Base-by-base conservation (phyloP, 805 yeast species). In the Zygosaccharomyces rouxii region DNA sequence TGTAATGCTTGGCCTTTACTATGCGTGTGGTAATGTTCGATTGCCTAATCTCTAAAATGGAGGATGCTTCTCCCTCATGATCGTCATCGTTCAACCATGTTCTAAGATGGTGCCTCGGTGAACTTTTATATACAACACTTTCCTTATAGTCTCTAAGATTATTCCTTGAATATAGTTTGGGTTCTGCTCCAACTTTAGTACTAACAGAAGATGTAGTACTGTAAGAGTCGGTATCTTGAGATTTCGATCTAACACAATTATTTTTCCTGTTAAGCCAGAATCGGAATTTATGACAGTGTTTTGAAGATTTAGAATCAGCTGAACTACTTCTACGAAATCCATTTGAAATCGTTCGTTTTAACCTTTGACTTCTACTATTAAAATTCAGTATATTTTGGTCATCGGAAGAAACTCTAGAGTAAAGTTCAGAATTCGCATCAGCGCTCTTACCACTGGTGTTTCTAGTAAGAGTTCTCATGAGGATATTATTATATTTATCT, bases 1-100 rank as follows among this genome's bases (percentile, higher is more conserved):
- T 50, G 33, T 38, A 43, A 30, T 48, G 51, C 42, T 49, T 52
- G 44, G 52, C 38, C 10, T 50, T 54, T 14, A 45, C 44, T 38
- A 52, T 46, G 13, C 52, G 46, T n/a, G 55, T 30, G 19, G 58
- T 42, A 26, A 53, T 47, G 16, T 46, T 46, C 11, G 54, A 47
- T 10, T 46, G 45, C 31, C 51, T 47, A 6, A 47, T 35, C 16
- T 50, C 51, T 18, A 44, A 22, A 14, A 51, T 44, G 14, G 47
- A 47, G 16, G 44, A 50, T 22, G 41, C 33, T 29, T 40, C 44
- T 1, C 35, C 46, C 28, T 44, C 26, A 11, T 40, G 40, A 9
- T 14, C 19, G 23, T 33, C 43, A 13, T 45, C 44, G 23, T 51
- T 47, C 4, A 47, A 31, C 54, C 54, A 51, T 7, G 19, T 21